phyloP scores from a whole-genome alignment of 345 rosid genomes.

The Gynandropsis gynandra region DNA sequence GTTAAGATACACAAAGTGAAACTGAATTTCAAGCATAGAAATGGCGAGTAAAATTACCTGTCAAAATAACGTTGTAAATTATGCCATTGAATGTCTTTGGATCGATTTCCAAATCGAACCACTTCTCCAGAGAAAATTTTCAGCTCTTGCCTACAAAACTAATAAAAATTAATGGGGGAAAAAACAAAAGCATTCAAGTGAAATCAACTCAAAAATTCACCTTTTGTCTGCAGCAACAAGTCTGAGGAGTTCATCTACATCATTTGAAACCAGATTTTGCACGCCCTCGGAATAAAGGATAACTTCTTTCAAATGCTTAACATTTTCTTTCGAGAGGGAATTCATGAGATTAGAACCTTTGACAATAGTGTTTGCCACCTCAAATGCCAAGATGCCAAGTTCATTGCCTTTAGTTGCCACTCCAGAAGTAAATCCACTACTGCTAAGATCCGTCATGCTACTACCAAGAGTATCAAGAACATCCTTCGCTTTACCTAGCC shows the following conservation, averaged over 20 bases:
- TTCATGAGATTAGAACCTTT: slow-evolving; percentile 83
- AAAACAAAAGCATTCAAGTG: slow-evolving; percentile 10
- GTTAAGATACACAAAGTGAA: slow-evolving; percentile 10
- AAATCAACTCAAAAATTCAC: slow-evolving; percentile 26
- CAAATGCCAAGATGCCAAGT: slow-evolving; percentile 71
- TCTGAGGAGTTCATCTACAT: slow-evolving; percentile 55
- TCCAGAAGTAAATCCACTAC: slow-evolving; percentile 63
- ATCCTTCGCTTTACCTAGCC: slow-evolving; percentile 71
- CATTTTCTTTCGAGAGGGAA: slow-evolving; percentile 59
- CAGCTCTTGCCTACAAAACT: slow-evolving; percentile 60
- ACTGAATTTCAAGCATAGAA: slow-evolving; percentile 3
- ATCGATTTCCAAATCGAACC: slow-evolving; percentile 88
- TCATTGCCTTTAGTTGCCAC: slow-evolving; percentile 63
- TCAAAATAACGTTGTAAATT: slow-evolving; percentile 81
- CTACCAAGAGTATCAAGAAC: slow-evolving; percentile 89
- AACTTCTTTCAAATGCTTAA: slow-evolving; percentile 45
- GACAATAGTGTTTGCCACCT: slow-evolving; percentile 85
- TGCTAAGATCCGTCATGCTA: slow-evolving; percentile 77
- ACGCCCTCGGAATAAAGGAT: slow-evolving; percentile 72
- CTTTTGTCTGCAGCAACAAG: slow-evolving; percentile 78
- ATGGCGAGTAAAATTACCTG: slow-evolving; percentile 36
- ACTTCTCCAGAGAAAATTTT: slow-evolving; percentile 80
- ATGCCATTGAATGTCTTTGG: slow-evolving; percentile 96
- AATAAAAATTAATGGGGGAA: not conserved
- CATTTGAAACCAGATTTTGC: slow-evolving; percentile 66